A percentile compares a stretch with the other conserved stretches of the same genome.
These are phyloP conservation scores for Phalaenopsis hybrid DNA, from an alignment of 116 monocot genomes.

Conservation along the genomic window DNA sequence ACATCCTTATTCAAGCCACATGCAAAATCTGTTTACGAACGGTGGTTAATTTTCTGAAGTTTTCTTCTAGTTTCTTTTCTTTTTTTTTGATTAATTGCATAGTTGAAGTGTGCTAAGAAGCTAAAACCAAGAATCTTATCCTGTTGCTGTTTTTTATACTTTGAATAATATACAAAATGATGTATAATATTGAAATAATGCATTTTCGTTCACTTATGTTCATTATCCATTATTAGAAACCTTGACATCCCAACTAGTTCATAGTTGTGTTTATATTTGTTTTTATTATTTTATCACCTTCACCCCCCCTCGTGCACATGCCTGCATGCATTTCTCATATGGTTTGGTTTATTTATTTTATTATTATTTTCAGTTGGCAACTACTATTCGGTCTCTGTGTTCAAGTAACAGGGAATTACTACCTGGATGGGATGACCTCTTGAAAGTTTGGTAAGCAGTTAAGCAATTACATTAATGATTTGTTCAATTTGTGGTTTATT, in stretches of 20 bases:
- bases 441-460: conserved; percentile 66
- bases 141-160: not conserved
- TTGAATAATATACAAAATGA: not conserved
- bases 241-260: too few relatives aligned
- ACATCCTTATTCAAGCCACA: not conserved
- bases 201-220: not conserved
- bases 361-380: conserved; percentile 52
- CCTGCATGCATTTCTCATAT: not conserved
- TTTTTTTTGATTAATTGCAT: not conserved
- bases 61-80: not conserved
- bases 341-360: not conserved
- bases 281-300: too few relatives aligned
- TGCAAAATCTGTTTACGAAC: not conserved
- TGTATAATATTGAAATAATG: not conserved
- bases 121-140: not conserved
- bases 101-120: not conserved
- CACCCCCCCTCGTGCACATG: not conserved
- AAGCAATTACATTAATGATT: not conserved
- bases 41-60: not conserved
- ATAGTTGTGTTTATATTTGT: too few relatives aligned
- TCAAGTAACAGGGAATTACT: conserved; percentile 49
- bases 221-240: not conserved
- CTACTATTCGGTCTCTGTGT: conserved; percentile 51
- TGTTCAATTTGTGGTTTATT: not conserved
- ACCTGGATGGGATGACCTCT: conserved; percentile 67